Evolutionary conservation across 2,329 filamentous ascomycete species (phyloP).

Genomic region (Bipolaris zeicola): DNA sequence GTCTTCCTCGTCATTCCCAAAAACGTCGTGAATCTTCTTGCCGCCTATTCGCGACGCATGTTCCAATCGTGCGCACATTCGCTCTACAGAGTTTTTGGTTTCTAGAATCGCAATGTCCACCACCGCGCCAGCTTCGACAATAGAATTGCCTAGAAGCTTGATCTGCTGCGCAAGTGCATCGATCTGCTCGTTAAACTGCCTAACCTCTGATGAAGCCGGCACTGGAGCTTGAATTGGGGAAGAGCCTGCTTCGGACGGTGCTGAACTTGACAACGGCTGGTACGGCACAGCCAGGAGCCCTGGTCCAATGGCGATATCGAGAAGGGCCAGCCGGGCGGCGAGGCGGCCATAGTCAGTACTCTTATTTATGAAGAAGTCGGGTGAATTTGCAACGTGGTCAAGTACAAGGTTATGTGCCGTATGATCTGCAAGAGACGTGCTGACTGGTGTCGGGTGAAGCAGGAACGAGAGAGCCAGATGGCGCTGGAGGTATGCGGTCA

Average conservation of each 20-base stretch:
- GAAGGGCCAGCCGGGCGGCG: conserved; percentile 66
- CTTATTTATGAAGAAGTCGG: conserved; percentile 60
- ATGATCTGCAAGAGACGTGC: conserved; percentile 32
- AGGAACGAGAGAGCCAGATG: conserved; percentile 70
- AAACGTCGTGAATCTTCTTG: conserved; percentile 46
- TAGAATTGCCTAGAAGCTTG: conserved; percentile 61
- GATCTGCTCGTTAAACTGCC: conserved; percentile 70
- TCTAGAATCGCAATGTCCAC: conserved; percentile 66
- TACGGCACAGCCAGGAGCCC: conserved; percentile 52
- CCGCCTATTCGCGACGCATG: conserved; percentile 70
- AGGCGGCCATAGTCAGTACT: conserved; percentile 73
- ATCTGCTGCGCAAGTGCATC: conserved; percentile 64
- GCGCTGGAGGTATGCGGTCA: conserved; percentile 66
- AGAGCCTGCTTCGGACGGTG: conserved; percentile 30
- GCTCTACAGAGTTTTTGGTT: conserved; percentile 76
- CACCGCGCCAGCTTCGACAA: conserved; percentile 72
- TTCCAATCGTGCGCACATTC: conserved; percentile 73
- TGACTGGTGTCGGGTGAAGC: conserved; percentile 49
- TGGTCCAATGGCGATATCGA: conserved; percentile 77
- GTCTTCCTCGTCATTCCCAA: conserved; percentile 54
- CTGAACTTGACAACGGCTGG: conserved; percentile 35
- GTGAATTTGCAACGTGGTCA: conserved; percentile 36
- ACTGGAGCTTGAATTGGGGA: conserved; percentile 15
- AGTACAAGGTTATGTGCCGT: conserved; percentile 29
- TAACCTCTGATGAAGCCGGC: conserved; percentile 43